Evolutionary conservation across 345 rosid genomes (phyloP).

Genomic region (Arabis hirsuta): DNA sequence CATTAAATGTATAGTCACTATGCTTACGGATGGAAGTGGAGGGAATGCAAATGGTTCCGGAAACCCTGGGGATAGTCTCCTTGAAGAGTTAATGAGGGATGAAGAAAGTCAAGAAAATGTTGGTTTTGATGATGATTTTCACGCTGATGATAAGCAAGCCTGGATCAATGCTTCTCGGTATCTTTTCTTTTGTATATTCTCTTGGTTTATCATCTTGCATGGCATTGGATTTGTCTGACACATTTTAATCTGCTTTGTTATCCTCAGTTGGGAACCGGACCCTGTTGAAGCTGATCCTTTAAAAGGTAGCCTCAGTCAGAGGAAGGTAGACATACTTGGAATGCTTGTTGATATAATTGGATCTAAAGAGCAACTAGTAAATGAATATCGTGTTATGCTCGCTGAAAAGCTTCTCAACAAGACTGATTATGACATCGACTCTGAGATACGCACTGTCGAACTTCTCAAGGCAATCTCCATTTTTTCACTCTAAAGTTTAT

Average conservation of each 20-base stretch:
- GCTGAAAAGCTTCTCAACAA: conserved; percentile 98
- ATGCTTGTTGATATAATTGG: conserved; percentile 97
- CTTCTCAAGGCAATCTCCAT: conserved; percentile 79
- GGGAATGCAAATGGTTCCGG: conserved; percentile 85
- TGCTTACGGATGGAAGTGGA: conserved; percentile 95
- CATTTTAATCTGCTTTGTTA: conserved; percentile 24
- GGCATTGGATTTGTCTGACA: conserved; percentile 19
- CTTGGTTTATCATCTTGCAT: conserved; percentile 17
- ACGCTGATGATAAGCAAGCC: conserved; percentile 85
- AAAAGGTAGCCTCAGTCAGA: conserved; percentile 77
- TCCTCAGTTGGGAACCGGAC: conserved; percentile 96
- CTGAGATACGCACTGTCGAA: conserved; percentile 93
- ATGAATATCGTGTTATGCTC: conserved; percentile 93
- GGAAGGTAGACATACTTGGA: conserved; percentile 91
- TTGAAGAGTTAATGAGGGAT: conserved; percentile 93
- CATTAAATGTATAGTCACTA: conserved; percentile 92
- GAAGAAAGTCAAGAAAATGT: conserved; percentile 80
- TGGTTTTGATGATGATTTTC: conserved; percentile 75
- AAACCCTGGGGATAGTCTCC: conserved; percentile 92
- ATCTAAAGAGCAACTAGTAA: conserved; percentile 92
- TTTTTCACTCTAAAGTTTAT: conserved; percentile 18
- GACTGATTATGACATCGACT: conserved; percentile 90
- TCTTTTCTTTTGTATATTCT: conserved; percentile 14
- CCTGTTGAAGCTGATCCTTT: conserved; percentile 90
- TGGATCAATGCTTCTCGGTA: conserved; percentile 82